phyloP scores from a whole-genome alignment of 2,329 filamentous ascomycete species.

The Nemania sp. region DNA sequence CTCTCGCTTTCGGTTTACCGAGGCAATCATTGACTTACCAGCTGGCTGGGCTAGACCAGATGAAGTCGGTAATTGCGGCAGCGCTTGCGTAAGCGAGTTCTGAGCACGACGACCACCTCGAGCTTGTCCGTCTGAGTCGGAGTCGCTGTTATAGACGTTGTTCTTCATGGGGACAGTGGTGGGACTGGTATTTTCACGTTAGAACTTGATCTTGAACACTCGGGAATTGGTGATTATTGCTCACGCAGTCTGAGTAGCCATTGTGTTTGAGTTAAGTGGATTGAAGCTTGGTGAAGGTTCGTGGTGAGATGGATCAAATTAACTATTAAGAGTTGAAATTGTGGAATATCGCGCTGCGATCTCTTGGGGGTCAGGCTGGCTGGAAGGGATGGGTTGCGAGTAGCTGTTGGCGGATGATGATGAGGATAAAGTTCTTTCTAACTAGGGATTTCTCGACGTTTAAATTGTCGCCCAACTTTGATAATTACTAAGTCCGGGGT shows the following conservation, averaged over 20 bases:
- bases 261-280: slow-evolving; percentile 40
- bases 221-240: slow-evolving; percentile 15
- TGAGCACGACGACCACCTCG: slow-evolving; percentile 46
- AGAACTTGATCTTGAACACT: slow-evolving; percentile 15
- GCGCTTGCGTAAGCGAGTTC: slow-evolving; percentile 33
- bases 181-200: slow-evolving; percentile 38
- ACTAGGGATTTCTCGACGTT: slow-evolving; percentile 36
- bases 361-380: slow-evolving; percentile 41
- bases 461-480: slow-evolving; percentile 27
- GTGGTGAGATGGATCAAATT: slow-evolving; percentile 31
- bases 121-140: slow-evolving; percentile 54
- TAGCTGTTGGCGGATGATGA: slow-evolving; percentile 8
- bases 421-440: slow-evolving; percentile 18
- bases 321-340: slow-evolving; percentile 9
- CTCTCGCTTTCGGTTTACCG: background rate
- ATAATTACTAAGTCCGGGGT: slow-evolving; percentile 1
- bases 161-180: slow-evolving; percentile 46
- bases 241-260: slow-evolving; percentile 47
- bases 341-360: slow-evolving; percentile 33
- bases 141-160: slow-evolving; percentile 52
- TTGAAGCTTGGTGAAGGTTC: slow-evolving; percentile 34
- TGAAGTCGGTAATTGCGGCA: slow-evolving; percentile 45
- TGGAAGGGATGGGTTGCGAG: slow-evolving; percentile 34
- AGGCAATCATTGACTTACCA: slow-evolving; percentile 35
- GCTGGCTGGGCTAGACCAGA: slow-evolving; percentile 44